Base-by-base conservation (phyloP, 805 yeast species). In the Teunomyces cretensis region DNA sequence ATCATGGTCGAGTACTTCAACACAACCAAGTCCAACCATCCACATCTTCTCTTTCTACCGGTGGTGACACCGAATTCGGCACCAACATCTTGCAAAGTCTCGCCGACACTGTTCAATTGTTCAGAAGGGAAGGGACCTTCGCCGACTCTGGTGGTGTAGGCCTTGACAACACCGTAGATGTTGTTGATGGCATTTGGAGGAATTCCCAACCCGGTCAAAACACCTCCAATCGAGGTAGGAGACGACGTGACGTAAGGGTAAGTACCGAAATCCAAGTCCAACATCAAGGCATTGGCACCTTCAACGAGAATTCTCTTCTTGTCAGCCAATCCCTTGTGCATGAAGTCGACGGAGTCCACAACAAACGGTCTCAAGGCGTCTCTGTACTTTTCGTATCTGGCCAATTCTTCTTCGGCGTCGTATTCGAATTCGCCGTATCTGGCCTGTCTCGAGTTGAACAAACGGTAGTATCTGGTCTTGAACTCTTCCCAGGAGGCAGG, bases 81-180 rank as follows among this genome's bases (percentile, higher is more conserved):
- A 60, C 99, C 99, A 51, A 94, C 88, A 36, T 76, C 70, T 68
- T 94, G 99, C 62, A 94, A 76, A 54, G 81, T 80, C 59, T 87
- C 96, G 61, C 99, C 99, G 39, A 74, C 81, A 30, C 72, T 83
- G 67, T 92, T 90, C 64, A 91, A 79, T 67, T 91, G 98, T 72
- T 94, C 99, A 46, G 98, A 85, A 50, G 99, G 97, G 86, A 94
- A 94, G 27, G 99, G 99, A 53, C 99, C 99, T 64, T 91, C 98
- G 59, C 99, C 99, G 45, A 94, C 99, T 71, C 99, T 84, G 30
- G 99, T 94, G 38, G 99, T 94, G 72, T 94, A 94, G 33, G 98
- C 98, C 76, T 94, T 94, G 39, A 92, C 98, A 19, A 94, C 99
- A 69, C 99, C 99, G 65, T 85, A 89, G 37, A 90, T 76, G 65